Conservation (phyloP, 2,329 filamentous ascomycete species). For the Metarhizium humberi region DNA sequence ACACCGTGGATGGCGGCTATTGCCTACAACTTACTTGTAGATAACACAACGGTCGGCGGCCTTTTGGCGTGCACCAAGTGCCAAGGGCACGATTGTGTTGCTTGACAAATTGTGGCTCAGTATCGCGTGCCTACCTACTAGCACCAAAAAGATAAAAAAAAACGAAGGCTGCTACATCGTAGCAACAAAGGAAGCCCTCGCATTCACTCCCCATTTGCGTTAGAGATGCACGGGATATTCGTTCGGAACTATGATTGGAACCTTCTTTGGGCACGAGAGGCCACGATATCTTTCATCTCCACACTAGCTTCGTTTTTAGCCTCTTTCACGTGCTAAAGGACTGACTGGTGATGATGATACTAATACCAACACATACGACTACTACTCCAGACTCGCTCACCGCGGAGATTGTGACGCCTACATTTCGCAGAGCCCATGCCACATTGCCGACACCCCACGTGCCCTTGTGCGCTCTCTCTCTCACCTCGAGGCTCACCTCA, state of each 20-base stretch:
- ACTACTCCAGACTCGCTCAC: too few species aligned
- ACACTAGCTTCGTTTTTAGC: neutral
- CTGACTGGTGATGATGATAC: neutral
- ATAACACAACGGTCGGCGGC: neutral
- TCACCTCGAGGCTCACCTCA: neutral
- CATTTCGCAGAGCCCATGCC: too few species aligned
- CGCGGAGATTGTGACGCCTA: too few species aligned
- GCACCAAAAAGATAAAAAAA: too few species aligned
- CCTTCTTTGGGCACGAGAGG: neutral
- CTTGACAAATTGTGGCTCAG: too few species aligned
- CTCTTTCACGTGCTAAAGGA: neutral
- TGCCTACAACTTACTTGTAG: neutral
- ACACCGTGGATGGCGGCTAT: neutral
- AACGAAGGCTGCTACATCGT: too few species aligned
- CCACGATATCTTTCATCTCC: neutral
- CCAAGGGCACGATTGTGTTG: too few species aligned
- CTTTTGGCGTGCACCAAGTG: neutral
- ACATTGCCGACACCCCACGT: neutral
- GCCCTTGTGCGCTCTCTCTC: neutral
- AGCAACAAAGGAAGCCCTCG: too few species aligned
- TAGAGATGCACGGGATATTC: too few species aligned
- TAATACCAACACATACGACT: neutral
- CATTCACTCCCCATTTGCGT: too few species aligned
- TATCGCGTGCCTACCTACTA: too few species aligned
- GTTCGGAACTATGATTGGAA: too few species aligned